These are phyloP conservation scores for Platismatia glauca DNA, from an alignment of 495 filamentous ascomycete species.

Conservation along the genomic window DNA sequence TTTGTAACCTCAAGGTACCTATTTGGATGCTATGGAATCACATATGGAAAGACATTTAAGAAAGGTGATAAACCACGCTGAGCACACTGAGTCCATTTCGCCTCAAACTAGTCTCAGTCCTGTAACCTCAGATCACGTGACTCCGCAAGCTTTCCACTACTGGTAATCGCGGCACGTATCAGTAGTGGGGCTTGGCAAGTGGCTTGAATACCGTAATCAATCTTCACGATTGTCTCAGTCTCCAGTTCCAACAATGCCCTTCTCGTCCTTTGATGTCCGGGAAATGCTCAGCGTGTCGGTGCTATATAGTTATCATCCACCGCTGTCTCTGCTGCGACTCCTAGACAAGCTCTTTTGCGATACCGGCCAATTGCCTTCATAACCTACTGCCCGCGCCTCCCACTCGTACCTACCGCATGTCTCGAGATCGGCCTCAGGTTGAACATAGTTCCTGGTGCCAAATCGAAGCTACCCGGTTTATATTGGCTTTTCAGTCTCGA, in stretches of 20 bases:
- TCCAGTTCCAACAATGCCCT: not conserved
- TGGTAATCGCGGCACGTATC: too few relatives aligned
- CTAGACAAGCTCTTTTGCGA: not conserved
- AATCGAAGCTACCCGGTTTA: not conserved
- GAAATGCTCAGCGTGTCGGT: not conserved
- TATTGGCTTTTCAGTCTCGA: not conserved
- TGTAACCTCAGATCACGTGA: too few relatives aligned
- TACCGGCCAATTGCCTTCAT: slow-evolving; percentile 1
- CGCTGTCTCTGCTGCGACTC: not conserved
- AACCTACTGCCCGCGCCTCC: not conserved
- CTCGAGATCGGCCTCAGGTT: not conserved
- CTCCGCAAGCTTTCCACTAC: too few relatives aligned
- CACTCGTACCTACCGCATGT: not conserved
- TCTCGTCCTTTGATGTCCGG: not conserved
- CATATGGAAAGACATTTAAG: too few relatives aligned
- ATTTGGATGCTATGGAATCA: too few relatives aligned
- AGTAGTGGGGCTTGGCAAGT: not conserved
- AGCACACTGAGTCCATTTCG: too few relatives aligned
- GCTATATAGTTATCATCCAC: not conserved
- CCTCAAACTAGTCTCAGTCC: too few relatives aligned
- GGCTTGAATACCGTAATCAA: not conserved
- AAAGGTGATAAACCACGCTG: too few relatives aligned
- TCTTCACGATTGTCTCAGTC: not conserved
- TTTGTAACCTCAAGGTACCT: too few relatives aligned
- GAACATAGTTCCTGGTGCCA: not conserved